A percentile compares a stretch with the other conserved stretches of the same genome.
Conservation (phyloP, 164 flowering plant genomes). For the Vitis vinifera region ASM3070453v1 NC_081822.1:12172501-12173000, state of each 20-base stretch:
- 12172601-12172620: slow-evolving; percentile 15
- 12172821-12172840: slow-evolving; percentile 5
- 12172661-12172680: background rate
- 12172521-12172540: slow-evolving; percentile 4
- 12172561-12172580: background rate
- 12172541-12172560: slow-evolving; percentile 2
- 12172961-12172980: slow-evolving; percentile 7
- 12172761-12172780: slow-evolving; percentile 3
- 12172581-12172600: slow-evolving; percentile 8
- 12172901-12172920: background rate
- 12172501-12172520: slow-evolving; percentile 6
- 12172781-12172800: background rate
- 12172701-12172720: slow-evolving; percentile 8
- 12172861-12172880: background rate
- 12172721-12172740: slow-evolving; percentile 4
- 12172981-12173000: background rate
- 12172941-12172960: slow-evolving; percentile 4
- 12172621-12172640: slow-evolving; percentile 16
- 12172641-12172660: background rate
- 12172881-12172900: background rate
- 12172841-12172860: background rate
- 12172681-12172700: slow-evolving; percentile 1
- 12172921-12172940: background rate
- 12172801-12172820: background rate
- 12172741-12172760: background rate